Conservation (phyloP, 169 alveolate species). For the Babesia sp. region DNA sequence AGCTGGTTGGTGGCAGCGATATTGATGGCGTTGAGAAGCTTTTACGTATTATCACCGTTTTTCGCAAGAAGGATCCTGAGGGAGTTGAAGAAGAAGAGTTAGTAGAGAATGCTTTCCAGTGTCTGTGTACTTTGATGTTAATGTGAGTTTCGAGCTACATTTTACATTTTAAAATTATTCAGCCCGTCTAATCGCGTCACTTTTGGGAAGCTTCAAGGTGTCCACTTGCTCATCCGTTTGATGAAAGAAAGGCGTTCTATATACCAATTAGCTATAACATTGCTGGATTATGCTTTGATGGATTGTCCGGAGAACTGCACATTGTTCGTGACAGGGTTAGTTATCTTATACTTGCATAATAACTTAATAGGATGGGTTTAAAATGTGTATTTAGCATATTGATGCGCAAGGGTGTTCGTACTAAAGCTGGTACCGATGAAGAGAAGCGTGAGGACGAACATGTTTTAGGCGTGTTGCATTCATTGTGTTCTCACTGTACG, state of each 20-base stretch:
- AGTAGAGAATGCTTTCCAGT: constrained; percentile 77
- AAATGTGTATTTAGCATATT: constrained; percentile 65
- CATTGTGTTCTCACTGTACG: constrained; percentile 58
- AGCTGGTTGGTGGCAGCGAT: constrained; percentile 59
- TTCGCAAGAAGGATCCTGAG: constrained; percentile 79
- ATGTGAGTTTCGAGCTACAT: constrained; percentile 31
- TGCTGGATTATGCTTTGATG: constrained; percentile 70
- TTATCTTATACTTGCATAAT: background rate
- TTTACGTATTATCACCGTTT: constrained; percentile 74
- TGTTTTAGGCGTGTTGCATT: constrained; percentile 48
- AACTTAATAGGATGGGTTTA: constrained; percentile 62
- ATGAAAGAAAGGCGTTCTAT: constrained; percentile 66
- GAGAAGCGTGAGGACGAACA: constrained; percentile 70
- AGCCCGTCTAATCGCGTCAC: constrained; percentile 64
- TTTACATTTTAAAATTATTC: background rate
- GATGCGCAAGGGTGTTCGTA: constrained; percentile 67
- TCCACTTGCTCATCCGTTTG: constrained; percentile 62
- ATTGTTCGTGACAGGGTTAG: constrained; percentile 66
- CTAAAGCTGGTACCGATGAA: constrained; percentile 50
- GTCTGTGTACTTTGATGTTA: constrained; percentile 78
- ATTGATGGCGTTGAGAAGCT: constrained; percentile 78
- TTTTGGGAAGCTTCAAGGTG: constrained; percentile 78
- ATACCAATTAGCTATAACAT: constrained; percentile 64
- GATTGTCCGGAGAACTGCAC: constrained; percentile 69
- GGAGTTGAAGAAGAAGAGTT: constrained; percentile 78